Percentiles rank a stretch among this genome's conserved stretches.
phyloP scores from a whole-genome alignment of 768 basidiomycete species.

The Hebeloma cylindrosporum region DNA sequence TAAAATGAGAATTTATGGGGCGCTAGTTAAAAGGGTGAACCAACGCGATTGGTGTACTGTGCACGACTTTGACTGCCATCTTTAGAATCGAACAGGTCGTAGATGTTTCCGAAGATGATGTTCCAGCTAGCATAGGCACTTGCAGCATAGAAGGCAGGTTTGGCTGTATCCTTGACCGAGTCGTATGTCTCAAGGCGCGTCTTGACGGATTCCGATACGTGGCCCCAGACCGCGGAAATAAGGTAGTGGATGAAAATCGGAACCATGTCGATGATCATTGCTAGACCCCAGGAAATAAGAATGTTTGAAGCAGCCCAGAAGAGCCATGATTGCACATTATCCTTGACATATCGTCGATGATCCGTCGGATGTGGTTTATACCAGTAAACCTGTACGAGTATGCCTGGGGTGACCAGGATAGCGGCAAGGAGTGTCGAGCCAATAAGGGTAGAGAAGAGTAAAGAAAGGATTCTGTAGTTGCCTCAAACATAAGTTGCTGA shows the following conservation, averaged over 20 bases:
- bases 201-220: constrained; percentile 70
- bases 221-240: constrained; percentile 69
- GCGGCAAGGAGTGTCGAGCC: constrained; percentile 68
- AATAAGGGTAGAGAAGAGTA: constrained; percentile 71
- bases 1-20: background rate
- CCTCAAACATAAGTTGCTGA: constrained; percentile 4
- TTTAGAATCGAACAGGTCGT: constrained; percentile 46
- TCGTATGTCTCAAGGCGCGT: constrained; percentile 66
- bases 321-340: constrained; percentile 75
- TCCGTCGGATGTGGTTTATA: constrained; percentile 58
- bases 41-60: constrained; percentile 57
- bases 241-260: constrained; percentile 53
- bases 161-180: constrained; percentile 66
- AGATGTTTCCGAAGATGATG: constrained; percentile 72
- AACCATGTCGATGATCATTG: constrained; percentile 66
- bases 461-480: constrained; percentile 47
- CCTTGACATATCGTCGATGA: constrained; percentile 57
- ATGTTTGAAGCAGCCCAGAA: constrained; percentile 82
- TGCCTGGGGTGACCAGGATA: constrained; percentile 57
- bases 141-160: constrained; percentile 72
- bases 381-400: constrained; percentile 71
- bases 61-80: constrained; percentile 49
- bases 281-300: constrained; percentile 77
- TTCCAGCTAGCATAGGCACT: constrained; percentile 73
- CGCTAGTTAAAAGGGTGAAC: constrained; percentile 10